Base-by-base conservation (phyloP, 2,329 filamentous ascomycete species). In the Phaeosphaeria sp. region DNA sequence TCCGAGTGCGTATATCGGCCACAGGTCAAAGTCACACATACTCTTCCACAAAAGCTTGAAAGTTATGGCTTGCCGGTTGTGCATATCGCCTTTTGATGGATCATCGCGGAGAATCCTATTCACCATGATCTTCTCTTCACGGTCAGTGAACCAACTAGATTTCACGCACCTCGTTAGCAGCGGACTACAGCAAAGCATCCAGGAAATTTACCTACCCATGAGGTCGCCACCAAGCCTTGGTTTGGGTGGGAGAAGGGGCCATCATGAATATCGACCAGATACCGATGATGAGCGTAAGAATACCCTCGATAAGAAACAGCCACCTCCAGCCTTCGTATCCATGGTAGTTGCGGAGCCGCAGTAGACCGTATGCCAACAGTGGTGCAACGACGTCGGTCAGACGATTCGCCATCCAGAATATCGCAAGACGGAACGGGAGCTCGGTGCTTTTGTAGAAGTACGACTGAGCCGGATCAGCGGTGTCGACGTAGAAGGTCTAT, bases 361-460 rank as follows among this genome's bases (percentile, higher is more conserved):
- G 66, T 7, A 79, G 72, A 0, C 72, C 77, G 15, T 73, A 74
- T 0, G 77, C 77, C 0, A 79, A 64, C 15, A 79, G 64, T 13
- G 69, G 67, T 0, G 72, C 73, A 33, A 78, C 63, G 21, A 77
- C 69, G n/a, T 69, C 65, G 2, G 74, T 67, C 25, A 73, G 57
- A 22, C 73, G 68, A 22, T 74, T 59, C 0, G 73, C 71, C 2
- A 72, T 75, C 78, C 78, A 80, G 63, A 80, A 80, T 53, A 77
- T 78, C 0, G 73, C 73, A 5, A 81, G 60, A 1, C 79, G 72
- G 43, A 78, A 71, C 0, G 78, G 74, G 4, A 81, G 64, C 59
- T 80, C 78, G 8, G 55, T 46, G 64, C 69, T 45, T 69, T 85
- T 92, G 78, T 91, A 92, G 76, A 89, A 92, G 74, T 92, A 92